Evolutionary conservation across 1,139 yeast species (phyloP).

Genomic region (Geotrichum histeridarum): DNA sequence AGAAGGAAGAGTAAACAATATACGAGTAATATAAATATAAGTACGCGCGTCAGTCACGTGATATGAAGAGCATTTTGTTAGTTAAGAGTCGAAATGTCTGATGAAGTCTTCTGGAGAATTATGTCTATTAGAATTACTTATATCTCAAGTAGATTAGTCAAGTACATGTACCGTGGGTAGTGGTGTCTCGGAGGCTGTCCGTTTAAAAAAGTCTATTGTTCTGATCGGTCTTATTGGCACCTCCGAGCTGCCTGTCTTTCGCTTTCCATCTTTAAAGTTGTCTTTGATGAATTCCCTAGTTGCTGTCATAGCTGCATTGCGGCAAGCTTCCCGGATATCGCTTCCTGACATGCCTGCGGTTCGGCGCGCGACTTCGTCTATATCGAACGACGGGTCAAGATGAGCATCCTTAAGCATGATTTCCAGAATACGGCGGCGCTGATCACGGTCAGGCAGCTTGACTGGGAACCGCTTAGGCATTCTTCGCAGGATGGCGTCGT

Average conservation of each 20-base stretch:
- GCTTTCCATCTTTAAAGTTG: constrained; percentile 26
- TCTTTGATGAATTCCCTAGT: constrained; percentile 70
- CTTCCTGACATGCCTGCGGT: constrained; percentile 86
- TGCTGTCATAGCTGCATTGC: constrained; percentile 88
- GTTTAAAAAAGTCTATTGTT: constrained; percentile 37
- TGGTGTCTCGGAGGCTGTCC: constrained; percentile 26
- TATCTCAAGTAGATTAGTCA: not conserved
- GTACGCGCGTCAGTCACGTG: too few species aligned
- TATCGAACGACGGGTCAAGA: constrained; percentile 48
- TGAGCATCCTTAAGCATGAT: constrained; percentile 63
- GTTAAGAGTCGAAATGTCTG: too few species aligned
- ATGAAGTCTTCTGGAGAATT: too few species aligned
- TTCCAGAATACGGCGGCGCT: constrained; percentile 62
- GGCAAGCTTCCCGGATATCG: constrained; percentile 81
- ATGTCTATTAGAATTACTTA: too few species aligned
- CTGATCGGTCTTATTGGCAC: constrained; percentile 35
- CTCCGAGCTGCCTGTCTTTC: constrained; percentile 19
- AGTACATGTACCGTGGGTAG: constrained; percentile 26
- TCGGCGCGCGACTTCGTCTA: constrained; percentile 52
- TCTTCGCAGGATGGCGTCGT: constrained; percentile 84
- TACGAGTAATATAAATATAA: too few species aligned
- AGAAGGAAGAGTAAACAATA: too few species aligned
- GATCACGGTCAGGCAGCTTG: constrained; percentile 61
- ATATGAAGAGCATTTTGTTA: not conserved
- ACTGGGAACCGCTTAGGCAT: constrained; percentile 88